Conservation (phyloP, 768 basidiomycete genomes). For the Suillus hirtellus region DNA sequence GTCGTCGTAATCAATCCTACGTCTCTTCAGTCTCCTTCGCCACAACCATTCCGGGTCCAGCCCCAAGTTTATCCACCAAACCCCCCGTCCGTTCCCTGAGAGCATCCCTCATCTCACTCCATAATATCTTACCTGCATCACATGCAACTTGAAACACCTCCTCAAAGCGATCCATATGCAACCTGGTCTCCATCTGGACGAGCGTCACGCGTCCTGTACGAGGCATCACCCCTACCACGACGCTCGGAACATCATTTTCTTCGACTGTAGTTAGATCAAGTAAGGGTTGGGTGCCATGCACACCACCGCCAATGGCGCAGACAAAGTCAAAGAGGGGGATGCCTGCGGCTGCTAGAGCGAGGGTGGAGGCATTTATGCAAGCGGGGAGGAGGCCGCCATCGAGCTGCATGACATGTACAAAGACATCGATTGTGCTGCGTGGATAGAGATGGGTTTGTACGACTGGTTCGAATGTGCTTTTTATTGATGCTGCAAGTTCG, state of each 20-base stretch:
- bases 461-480: conserved; percentile 95
- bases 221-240: conserved; percentile 90
- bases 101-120: conserved; percentile 79
- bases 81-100: conserved; percentile 61
- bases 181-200: conserved; percentile 90
- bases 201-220: conserved; percentile 83
- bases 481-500: conserved; percentile 84
- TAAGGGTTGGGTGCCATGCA: conserved; percentile 77
- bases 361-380: conserved; percentile 92
- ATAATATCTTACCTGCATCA: conserved; percentile 75
- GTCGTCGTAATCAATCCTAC: background rate
- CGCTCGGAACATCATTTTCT: conserved; percentile 85
- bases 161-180: conserved; percentile 90
- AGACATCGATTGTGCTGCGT: conserved; percentile 92
- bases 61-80: conserved; percentile 64
- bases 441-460: conserved; percentile 90
- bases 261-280: conserved; percentile 88
- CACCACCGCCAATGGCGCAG: conserved; percentile 85
- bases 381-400: conserved; percentile 92
- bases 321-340: conserved; percentile 91
- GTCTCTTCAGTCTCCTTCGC: conserved; percentile 31
- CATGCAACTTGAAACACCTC: conserved; percentile 81
- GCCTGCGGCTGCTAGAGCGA: conserved; percentile 88
- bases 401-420: conserved; percentile 89
- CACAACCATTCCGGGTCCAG: conserved; percentile 36